These are phyloP conservation scores for Chlamydomonas eustigma DNA, from an alignment of 139 green algal genomes.

Conservation along the genomic window DNA sequence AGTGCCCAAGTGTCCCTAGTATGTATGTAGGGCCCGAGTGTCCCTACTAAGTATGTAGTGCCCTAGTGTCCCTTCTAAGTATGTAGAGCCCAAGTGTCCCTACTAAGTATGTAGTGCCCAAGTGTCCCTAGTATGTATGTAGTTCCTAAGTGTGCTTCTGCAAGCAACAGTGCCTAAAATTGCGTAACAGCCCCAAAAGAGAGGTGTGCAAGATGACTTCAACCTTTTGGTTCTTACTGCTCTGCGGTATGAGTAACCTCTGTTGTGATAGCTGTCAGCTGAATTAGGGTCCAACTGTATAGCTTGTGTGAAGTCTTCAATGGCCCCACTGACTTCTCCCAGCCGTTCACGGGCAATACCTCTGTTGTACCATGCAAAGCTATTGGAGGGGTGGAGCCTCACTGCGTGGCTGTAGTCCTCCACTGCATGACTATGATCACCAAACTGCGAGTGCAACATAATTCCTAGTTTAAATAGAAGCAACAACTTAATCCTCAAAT, in stretches of 20 bases:
- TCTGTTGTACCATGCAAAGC: constrained; percentile 78
- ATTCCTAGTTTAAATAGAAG: not conserved
- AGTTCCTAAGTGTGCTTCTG: too few relatives aligned
- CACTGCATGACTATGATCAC: constrained; percentile 51
- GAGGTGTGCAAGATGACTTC: too few relatives aligned
- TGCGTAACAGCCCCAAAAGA: too few relatives aligned
- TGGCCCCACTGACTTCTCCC: constrained; percentile 14
- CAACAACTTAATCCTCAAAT: not conserved
- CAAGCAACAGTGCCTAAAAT: too few relatives aligned
- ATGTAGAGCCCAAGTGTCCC: too few relatives aligned
- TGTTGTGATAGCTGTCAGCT: constrained; percentile 88
- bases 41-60: too few relatives aligned
- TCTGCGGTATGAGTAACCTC: constrained; percentile 82
- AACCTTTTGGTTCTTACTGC: too few relatives aligned
- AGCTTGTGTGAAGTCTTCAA: constrained; percentile 61
- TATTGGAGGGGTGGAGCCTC: constrained; percentile 52
- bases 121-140: too few relatives aligned
- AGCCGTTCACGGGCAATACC: constrained; percentile 66
- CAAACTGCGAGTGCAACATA: constrained; percentile 34
- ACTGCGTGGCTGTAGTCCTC: constrained; percentile 68
- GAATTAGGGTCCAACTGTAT: constrained; percentile 66
- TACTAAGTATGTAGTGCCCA: too few relatives aligned
- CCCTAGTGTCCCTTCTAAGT: too few relatives aligned
- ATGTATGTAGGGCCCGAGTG: too few relatives aligned
- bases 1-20: too few relatives aligned